Evolutionary conservation across 306 rosid genomes (phyloP).

Genomic region (Trifolium pratense): DNA sequence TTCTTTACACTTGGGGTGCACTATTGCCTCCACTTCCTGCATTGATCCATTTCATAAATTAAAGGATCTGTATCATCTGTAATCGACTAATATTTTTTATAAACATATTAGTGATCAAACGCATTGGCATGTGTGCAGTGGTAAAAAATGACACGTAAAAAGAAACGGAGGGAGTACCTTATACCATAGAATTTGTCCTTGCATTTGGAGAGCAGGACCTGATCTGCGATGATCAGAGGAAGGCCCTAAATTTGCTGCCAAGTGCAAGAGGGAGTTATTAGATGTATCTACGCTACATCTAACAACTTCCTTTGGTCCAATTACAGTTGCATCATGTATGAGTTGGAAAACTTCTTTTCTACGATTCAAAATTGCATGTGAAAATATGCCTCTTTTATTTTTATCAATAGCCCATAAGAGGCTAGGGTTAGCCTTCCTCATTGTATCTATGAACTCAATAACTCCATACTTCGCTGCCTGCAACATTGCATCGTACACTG

Average conservation of each 20-base stretch:
- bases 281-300: not conserved
- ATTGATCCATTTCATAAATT: not conserved
- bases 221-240: not conserved
- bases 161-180: too few species aligned
- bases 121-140: too few species aligned
- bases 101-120: too few species aligned
- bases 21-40: not conserved
- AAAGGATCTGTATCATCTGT: too few species aligned
- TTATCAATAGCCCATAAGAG: slow-evolving; percentile 9
- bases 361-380: not conserved
- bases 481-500: not conserved
- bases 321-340: not conserved
- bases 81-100: too few species aligned
- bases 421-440: not conserved
- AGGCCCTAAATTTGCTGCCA: slow-evolving; percentile 6
- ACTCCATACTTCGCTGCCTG: not conserved
- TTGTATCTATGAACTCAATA: slow-evolving; percentile 14
- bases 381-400: not conserved
- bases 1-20: slow-evolving; percentile 25
- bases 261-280: not conserved
- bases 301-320: not conserved
- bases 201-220: not conserved
- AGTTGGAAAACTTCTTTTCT: not conserved
- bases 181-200: slow-evolving; percentile 16
- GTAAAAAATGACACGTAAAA: too few species aligned